Evolutionary conservation across 352 stramenopile species (phyloP).

Genomic region (Globisporangium recalcitrans): DNA sequence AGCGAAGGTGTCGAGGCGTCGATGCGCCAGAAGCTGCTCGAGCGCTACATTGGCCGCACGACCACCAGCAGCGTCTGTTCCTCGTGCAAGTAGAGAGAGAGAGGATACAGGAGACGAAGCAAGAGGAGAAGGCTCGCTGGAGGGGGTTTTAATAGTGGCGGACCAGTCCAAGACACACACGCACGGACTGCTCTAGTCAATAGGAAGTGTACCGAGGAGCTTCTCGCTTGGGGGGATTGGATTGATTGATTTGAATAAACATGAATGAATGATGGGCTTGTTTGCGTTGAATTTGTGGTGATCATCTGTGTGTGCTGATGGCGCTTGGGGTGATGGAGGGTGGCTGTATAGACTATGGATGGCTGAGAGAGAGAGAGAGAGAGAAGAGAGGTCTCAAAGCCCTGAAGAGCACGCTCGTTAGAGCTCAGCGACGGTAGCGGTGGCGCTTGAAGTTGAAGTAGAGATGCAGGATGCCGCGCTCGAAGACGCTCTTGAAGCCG

Average conservation of each 20-base stretch:
- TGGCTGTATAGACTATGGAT: not conserved
- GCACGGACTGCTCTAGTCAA: not conserved
- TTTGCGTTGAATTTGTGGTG: not conserved
- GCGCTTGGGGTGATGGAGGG: too few species aligned
- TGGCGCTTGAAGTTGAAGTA: constrained; percentile 99
- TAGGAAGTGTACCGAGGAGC: not conserved
- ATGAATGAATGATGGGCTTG: constrained; percentile 1
- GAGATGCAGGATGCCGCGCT: constrained; percentile 96
- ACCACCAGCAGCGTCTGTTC: constrained; percentile 19
- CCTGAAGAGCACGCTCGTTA: too few species aligned
- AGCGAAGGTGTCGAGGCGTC: constrained; percentile 72
- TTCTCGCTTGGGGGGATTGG: not conserved
- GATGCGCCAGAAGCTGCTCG: constrained; percentile 64
- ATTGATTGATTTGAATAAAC: constrained; percentile 1
- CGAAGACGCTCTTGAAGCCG: constrained; percentile 98
- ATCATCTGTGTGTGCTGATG: not conserved
- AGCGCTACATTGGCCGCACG: constrained; percentile 34
- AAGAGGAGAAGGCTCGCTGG: not conserved
- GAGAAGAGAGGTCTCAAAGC: too few species aligned
- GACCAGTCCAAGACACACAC: not conserved
- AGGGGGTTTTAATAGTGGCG: not conserved
- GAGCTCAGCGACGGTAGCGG: constrained; percentile 92
- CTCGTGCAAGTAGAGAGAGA: constrained; percentile 18
- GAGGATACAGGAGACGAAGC: not conserved
- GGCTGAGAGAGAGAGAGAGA: too few species aligned